Evolutionary conservation across 768 basidiomycete species (phyloP), one percentile per base, ranked within the genome.

Genomic region (Termitomyces sp.): DNA sequence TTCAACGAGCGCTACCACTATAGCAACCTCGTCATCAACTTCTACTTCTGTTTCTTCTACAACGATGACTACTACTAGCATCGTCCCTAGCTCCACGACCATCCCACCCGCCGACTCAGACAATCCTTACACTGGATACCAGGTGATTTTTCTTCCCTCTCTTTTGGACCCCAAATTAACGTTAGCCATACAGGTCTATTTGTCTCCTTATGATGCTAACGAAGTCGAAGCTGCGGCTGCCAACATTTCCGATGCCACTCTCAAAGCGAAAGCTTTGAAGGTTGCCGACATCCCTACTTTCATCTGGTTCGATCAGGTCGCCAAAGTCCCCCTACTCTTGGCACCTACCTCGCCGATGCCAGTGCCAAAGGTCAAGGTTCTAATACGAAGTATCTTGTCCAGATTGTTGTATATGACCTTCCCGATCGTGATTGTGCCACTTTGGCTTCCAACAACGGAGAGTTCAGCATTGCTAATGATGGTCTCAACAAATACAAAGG

Each of bases 351-450:
- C 42, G 76, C 82, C 12, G 78, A 77, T 64, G 83, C 83, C 21
- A 63, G 66, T 52, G 70, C 81, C 17, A 67, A 75, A 54, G 73
- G 69, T 27, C 74, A 77, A 64, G 66, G 76, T 48, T 67, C 73
- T 27, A 81, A 82, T 38, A 67, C 73, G 38, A 81, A 82, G 62
- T 76, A 77, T 61, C 65, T 80, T 19, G 76, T 82, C 23, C 77
- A 80, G 63, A 80, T 82, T 43, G 76, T 81, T 45, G 78, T 82
- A 34, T 81, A 82, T 65, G 84, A 86, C 61, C 71, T 86, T 27
- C 84, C 84, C 43, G 82, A 85, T 63, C 83, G 85, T 73, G 84
- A 86, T 63, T 87, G 85, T 65, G 82, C 83, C 51, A 84, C 85
- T 56, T 68, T 75, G 54, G 82, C 85, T 32, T 87, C 84, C 52